These are phyloP conservation scores for Silene noctiflora DNA, from an alignment of 179 eudicot genomes.

Conservation along the genomic window DNA sequence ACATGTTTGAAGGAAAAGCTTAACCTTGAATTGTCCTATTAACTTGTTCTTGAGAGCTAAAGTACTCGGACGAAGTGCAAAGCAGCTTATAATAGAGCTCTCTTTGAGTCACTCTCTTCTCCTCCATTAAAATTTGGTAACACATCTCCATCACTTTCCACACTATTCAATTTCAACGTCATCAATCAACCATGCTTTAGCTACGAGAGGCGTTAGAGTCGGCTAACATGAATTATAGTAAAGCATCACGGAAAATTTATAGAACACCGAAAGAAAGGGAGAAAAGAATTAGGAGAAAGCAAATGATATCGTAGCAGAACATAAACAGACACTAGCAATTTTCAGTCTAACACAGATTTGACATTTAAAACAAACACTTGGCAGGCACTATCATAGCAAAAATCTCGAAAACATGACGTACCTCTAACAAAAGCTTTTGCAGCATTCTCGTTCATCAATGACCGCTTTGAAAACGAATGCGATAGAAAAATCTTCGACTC, in stretches of 20 bases:
- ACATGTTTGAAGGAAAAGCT: neutral
- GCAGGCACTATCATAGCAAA: neutral
- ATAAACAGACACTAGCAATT: neutral
- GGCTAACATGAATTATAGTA: neutral
- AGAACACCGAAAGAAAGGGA: neutral
- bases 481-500: slow-evolving; percentile 75
- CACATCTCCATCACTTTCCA: slow-evolving; percentile 99
- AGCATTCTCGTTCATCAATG: slow-evolving; percentile 63
- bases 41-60: slow-evolving; percentile 71
- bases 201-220: neutral
- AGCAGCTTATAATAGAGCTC: slow-evolving; percentile 84
- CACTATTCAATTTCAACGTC: slow-evolving; percentile 37
- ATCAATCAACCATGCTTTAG: neutral
- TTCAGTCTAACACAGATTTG: neutral
- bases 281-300: neutral
- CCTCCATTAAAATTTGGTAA: slow-evolving; percentile 67
- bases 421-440: slow-evolving; percentile 88
- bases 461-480: slow-evolving; percentile 54
- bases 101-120: slow-evolving; percentile 83
- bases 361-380: slow-evolving; percentile 18
- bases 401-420: slow-evolving; percentile 6
- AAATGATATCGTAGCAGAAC: neutral
- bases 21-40: slow-evolving; percentile 85
- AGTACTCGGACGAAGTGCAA: slow-evolving; percentile 77
- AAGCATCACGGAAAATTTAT: neutral